Evolutionary conservation across 129 eudicot species (phyloP), one percentile per base, ranked within the genome.

Genomic region (Logfia minima): DNA sequence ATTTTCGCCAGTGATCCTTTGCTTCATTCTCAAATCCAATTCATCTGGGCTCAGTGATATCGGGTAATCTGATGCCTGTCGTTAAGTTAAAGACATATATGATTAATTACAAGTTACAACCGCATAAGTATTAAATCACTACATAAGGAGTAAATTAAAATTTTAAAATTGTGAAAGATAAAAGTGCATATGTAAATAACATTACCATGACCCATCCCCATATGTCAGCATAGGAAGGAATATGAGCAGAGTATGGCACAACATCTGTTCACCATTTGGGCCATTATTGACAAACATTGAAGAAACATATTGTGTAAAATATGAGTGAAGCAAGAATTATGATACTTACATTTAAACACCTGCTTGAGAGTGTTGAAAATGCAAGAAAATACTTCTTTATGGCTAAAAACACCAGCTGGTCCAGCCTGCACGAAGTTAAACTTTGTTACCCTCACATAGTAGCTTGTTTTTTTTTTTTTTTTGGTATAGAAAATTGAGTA

Each of bases 161-260:
- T 4, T 4, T 4, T 4, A 35, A 35, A 35, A 35, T 26, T 26
- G 48, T 41, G 14, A 41, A 10, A 13, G 48, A 41, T 41, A 41
- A 9, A 41, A 41, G 3, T 3, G 13, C n/a, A 3, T 48, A 48
- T 48, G 55, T 19, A 14, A 70, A 70, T 17, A 74, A 52, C 24
- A 55, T 81, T 81, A 94, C 99, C 90, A 94, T 91, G 75, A 91
- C 86, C 99, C 99, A 94, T 61, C 99, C 99, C 99, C 99, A 94
- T 9, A 91, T 87, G 83, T 93, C 98, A 21, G 98, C 98, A 87
- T 88, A 93, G 13, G 98, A 93, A 63, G 99, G 99, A 75, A 94
- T 90, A 80, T 94, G 99, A 76, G 97, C 97, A 0, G 97, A 88
- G 84, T 91, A 94, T 24, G 92, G 92, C 63, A 90, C 87, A 18